phyloP scores from a whole-genome alignment of 306 rosid genomes.

The Dalbergia oliveri region DNA sequence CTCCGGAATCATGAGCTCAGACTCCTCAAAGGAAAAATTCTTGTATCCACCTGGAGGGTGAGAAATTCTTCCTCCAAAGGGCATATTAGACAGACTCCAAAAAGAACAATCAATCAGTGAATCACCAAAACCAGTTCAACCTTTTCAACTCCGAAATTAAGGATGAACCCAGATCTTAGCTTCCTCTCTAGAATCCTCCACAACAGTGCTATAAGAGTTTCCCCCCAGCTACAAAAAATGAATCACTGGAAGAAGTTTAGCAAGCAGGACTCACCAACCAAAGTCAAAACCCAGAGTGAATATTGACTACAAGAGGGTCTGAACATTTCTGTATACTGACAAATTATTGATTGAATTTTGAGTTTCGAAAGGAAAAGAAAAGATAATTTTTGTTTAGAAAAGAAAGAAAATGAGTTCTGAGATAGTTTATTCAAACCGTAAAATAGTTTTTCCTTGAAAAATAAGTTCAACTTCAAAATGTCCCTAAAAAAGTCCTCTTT shows the following conservation, averaged over 20 bases:
- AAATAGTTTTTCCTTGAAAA: too few relatives aligned
- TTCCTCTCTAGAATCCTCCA: conserved; percentile 35
- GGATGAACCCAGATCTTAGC: conserved; percentile 8
- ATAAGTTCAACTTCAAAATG: too few relatives aligned
- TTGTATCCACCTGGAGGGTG: too few relatives aligned
- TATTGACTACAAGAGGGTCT: conserved; percentile 28
- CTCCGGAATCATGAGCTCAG: conserved; percentile 57
- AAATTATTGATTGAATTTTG: too few relatives aligned
- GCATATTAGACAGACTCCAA: conserved; percentile 36
- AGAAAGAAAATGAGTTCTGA: too few relatives aligned
- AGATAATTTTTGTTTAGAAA: too few relatives aligned
- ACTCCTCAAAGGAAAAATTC: conserved; percentile 53
- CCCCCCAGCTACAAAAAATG: too few relatives aligned
- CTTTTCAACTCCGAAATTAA: conserved; percentile 36
- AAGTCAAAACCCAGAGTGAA: background rate
- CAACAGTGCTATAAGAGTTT: background rate
- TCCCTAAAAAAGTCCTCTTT: too few relatives aligned
- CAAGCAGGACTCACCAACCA: conserved; percentile 23
- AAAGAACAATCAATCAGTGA: background rate
- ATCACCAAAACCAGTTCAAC: conserved; percentile 23
- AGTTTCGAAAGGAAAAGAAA: too few relatives aligned
- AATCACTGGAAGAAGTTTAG: conserved; percentile 24
- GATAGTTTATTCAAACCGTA: too few relatives aligned
- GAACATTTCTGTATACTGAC: background rate
- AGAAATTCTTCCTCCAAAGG: too few relatives aligned